Evolutionary conservation across 371 early-diverging fungal species (phyloP).

Genomic region (Rhizopus delemar): DNA sequence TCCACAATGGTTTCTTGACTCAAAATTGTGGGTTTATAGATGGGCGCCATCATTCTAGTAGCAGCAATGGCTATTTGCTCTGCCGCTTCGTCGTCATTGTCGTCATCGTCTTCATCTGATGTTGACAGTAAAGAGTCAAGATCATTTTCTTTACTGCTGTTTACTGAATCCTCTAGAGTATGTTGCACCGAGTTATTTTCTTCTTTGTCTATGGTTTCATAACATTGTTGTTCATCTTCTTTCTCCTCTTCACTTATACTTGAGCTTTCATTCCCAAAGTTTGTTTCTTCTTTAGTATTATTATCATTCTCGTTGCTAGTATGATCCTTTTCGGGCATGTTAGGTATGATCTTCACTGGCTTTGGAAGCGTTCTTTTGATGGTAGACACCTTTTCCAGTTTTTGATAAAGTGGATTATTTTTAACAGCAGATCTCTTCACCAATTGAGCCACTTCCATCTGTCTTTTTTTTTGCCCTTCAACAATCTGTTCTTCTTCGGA

Average conservation of each 20-base stretch:
- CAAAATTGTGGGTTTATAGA: conserved; percentile 15
- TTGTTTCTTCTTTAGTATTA: no score
- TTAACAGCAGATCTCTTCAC: conserved; percentile 32
- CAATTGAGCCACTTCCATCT: conserved; percentile 26
- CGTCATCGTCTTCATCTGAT: conserved; percentile 7
- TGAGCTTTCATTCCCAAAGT: no score
- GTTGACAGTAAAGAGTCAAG: neutral
- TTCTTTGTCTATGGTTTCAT: no score
- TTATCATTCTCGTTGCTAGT: no score
- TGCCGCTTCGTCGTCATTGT: conserved; percentile 11
- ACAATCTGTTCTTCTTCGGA: conserved; percentile 20
- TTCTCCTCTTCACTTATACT: no score
- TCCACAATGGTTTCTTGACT: neutral
- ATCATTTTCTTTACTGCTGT: neutral
- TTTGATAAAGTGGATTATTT: conserved; percentile 40
- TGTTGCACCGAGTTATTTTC: no score
- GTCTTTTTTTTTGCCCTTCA: conserved; percentile 19
- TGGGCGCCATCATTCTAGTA: conserved; percentile 14
- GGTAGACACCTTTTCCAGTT: conserved; percentile 24
- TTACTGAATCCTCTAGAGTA: neutral
- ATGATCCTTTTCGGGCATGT: no score
- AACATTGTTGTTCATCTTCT: no score
- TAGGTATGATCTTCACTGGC: neutral
- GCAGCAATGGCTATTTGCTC: conserved; percentile 12
- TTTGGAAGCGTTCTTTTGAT: neutral